phyloP scores from a whole-genome alignment of 371 early-diverging fungal genomes.

The Apophysomyces ossiformis region DNA sequence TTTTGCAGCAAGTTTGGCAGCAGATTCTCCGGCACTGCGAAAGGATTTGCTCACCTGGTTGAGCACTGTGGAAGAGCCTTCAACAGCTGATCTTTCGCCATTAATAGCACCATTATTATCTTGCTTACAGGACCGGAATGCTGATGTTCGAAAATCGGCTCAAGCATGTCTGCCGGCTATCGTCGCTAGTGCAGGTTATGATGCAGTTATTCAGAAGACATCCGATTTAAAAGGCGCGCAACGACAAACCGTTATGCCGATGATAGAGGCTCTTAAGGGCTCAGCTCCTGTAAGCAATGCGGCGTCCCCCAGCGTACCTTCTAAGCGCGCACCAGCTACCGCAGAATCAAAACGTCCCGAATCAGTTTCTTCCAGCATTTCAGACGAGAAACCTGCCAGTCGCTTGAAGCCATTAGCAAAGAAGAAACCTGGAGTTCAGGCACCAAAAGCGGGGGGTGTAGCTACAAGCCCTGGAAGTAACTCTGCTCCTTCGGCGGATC shows the following conservation, averaged over 20 bases:
- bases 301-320: neutral
- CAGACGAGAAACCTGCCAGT: slow-evolving; percentile 18
- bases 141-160: slow-evolving; percentile 89
- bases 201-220: slow-evolving; percentile 60
- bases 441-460: slow-evolving; percentile 20
- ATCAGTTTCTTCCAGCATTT: slow-evolving; percentile 9
- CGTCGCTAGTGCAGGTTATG: slow-evolving; percentile 66
- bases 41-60: slow-evolving; percentile 87
- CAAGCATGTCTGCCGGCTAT: slow-evolving; percentile 69
- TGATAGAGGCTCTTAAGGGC: slow-evolving; percentile 70
- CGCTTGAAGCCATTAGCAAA: slow-evolving; percentile 26
- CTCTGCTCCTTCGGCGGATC: slow-evolving; percentile 12
- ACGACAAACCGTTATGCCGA: slow-evolving; percentile 67
- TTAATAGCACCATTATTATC: slow-evolving; percentile 74
- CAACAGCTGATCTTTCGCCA: slow-evolving; percentile 61
- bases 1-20: slow-evolving; percentile 68
- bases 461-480: neutral
- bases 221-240: slow-evolving; percentile 73
- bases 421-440: slow-evolving; percentile 22
- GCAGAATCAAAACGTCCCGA: slow-evolving; percentile 18
- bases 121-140: slow-evolving; percentile 87
- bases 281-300: slow-evolving; percentile 27
- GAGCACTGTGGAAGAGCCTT: slow-evolving; percentile 39
- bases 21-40: slow-evolving; percentile 81
- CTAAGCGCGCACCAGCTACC: slow-evolving; percentile 16